Conservation (phyloP, 352 stramenopile genomes). For the Phytophthora cryptogea region DNA sequence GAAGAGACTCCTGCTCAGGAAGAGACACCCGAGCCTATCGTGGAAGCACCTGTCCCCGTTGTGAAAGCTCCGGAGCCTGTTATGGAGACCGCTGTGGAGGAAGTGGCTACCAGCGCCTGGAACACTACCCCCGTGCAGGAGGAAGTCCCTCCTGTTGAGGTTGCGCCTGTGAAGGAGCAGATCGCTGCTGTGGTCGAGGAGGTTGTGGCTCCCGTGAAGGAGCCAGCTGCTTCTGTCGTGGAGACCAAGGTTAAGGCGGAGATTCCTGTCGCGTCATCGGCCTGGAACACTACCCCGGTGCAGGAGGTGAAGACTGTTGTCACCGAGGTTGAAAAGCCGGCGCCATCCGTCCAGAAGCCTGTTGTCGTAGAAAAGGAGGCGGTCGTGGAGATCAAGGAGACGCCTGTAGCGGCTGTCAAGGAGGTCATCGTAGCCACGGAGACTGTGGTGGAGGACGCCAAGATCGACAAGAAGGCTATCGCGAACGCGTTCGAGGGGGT, state of each 20-base stretch:
- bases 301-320: slow-evolving; percentile 17
- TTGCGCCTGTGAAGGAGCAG: slow-evolving; percentile 22
- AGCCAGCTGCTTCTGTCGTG: slow-evolving; percentile 11
- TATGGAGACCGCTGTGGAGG: slow-evolving; percentile 12
- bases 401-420: slow-evolving; percentile 18
- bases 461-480: slow-evolving; percentile 33
- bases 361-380: slow-evolving; percentile 14
- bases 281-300: slow-evolving; percentile 35
- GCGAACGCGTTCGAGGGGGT: slow-evolving; percentile 42
- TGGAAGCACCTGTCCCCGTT: slow-evolving; percentile 5
- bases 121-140: slow-evolving; percentile 28
- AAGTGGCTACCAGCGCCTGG: slow-evolving; percentile 29
- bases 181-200: slow-evolving; percentile 10
- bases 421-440: slow-evolving; percentile 22
- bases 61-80: slow-evolving; percentile 1
- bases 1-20: slow-evolving; percentile 6
- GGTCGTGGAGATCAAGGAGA: slow-evolving; percentile 15
- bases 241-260: slow-evolving; percentile 27
- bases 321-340: slow-evolving; percentile 14
- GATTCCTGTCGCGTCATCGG: slow-evolving; percentile 11
- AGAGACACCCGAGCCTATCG: slow-evolving; percentile 6
- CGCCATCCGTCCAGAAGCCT: slow-evolving; percentile 16
- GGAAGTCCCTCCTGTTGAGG: slow-evolving; percentile 8
- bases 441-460: slow-evolving; percentile 19
- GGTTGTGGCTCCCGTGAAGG: slow-evolving; percentile 8